Percentiles rank a stretch among this genome's conserved stretches.
These are phyloP conservation scores for Hypoxylon sp. DNA, from an alignment of 2,329 filamentous ascomycete genomes.

Conservation along the genomic window DNA sequence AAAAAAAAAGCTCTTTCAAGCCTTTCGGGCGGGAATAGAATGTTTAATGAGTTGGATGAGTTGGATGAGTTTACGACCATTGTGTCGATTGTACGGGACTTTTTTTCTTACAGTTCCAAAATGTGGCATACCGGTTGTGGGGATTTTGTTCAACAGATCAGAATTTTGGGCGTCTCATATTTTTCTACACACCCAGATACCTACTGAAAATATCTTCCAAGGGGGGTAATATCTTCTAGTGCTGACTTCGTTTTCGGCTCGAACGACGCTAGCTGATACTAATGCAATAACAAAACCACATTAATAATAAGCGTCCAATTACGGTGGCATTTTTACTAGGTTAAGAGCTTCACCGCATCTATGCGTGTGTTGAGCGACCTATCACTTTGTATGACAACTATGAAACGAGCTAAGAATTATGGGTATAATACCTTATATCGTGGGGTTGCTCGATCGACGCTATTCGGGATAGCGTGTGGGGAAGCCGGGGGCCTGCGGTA, in stretches of 20 bases:
- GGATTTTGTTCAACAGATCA: background rate
- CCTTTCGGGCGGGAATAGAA: background rate
- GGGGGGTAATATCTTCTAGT: background rate
- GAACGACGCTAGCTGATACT: background rate
- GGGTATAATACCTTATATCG: background rate
- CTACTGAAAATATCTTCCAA: background rate
- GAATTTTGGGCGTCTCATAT: background rate
- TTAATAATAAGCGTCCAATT: constrained; percentile 11
- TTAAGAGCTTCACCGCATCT: background rate
- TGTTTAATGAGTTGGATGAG: constrained; percentile 21
- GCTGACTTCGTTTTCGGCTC: constrained; percentile 9
- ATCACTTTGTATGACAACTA: background rate
- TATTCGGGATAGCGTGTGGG: constrained; percentile 29
- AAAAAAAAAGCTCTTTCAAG: background rate
- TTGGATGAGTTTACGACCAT: constrained; percentile 24
- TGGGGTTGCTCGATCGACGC: constrained; percentile 8
- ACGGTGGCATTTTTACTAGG: constrained; percentile 15
- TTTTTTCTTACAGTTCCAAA: background rate
- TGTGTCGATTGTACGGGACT: background rate
- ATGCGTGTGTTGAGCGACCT: background rate
- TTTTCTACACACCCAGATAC: background rate
- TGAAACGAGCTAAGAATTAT: constrained; percentile 4
- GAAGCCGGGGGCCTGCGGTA: constrained; percentile 22
- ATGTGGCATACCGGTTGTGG: background rate
- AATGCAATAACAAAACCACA: constrained; percentile 12